phyloP scores from a whole-genome alignment of 202 grass and related monocot species.

The Sporobolus alterniflorus region DNA sequence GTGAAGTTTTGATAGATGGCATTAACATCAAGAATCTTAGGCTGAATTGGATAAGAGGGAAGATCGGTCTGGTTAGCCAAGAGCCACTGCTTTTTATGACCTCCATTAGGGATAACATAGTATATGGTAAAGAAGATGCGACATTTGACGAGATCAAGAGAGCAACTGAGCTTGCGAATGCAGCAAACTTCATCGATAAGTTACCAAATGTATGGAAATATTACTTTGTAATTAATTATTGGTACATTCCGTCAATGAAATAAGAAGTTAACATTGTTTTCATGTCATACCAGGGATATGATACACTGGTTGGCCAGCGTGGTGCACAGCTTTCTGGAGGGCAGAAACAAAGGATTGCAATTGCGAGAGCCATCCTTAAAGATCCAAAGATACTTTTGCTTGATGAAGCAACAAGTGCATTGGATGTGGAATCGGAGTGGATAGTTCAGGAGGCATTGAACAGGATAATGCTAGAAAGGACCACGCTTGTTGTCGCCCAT shows the following conservation, averaged over 20 bases:
- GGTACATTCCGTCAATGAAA: background rate
- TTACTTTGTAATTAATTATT: conserved; percentile 1
- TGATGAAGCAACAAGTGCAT: conserved; percentile 95
- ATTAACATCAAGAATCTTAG: conserved; percentile 75
- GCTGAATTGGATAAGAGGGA: conserved; percentile 76
- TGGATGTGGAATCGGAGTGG: conserved; percentile 91
- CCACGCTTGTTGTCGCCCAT: conserved; percentile 83
- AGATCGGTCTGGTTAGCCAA: conserved; percentile 91
- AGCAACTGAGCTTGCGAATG: conserved; percentile 85
- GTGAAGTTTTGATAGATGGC: conserved; percentile 86
- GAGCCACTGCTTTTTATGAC: conserved; percentile 86
- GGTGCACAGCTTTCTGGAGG: conserved; percentile 92
- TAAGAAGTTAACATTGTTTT: conserved; percentile 23
- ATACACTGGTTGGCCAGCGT: conserved; percentile 86
- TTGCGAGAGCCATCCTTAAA: conserved; percentile 94
- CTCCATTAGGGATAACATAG: conserved; percentile 89
- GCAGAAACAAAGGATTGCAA: conserved; percentile 95
- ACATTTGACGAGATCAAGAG: conserved; percentile 77
- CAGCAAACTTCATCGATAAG: conserved; percentile 89
- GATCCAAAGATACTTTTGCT: conserved; percentile 89
- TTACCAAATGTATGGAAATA: conserved; percentile 70
- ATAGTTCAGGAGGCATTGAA: conserved; percentile 91
- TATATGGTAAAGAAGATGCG: conserved; percentile 72
- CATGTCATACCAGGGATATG: conserved; percentile 58
- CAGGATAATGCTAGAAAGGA: conserved; percentile 83